phyloP scores from a whole-genome alignment of 495 filamentous ascomycete genomes.

The Xylaria sp. region DNA sequence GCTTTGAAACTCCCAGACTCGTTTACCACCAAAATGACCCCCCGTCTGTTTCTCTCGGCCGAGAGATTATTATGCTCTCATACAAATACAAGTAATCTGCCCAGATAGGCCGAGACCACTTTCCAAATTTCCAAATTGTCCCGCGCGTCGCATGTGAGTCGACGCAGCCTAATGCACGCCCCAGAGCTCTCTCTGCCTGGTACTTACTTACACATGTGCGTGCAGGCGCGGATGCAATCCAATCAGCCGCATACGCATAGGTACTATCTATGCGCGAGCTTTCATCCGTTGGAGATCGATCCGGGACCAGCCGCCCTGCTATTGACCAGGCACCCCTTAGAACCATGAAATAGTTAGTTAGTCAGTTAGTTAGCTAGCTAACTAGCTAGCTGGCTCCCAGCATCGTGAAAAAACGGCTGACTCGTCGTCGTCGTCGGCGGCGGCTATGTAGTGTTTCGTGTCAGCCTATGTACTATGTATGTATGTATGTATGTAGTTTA shows the following conservation, averaged over 20 bases:
- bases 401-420: slow-evolving; percentile 7
- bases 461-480: too few relatives aligned
- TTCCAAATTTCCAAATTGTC: slow-evolving; percentile 9
- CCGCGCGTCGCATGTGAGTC: slow-evolving; percentile 15
- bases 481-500: too few relatives aligned
- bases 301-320: neutral
- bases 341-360: neutral
- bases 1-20: neutral
- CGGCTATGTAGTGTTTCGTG: too few relatives aligned
- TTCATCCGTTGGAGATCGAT: neutral
- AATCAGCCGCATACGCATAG: slow-evolving; percentile 14
- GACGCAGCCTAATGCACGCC: slow-evolving; percentile 13
- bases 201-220: neutral
- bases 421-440: too few relatives aligned
- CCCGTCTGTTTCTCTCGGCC: slow-evolving; percentile 3
- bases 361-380: too few relatives aligned
- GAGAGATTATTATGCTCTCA: slow-evolving; percentile 8
- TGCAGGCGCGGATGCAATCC: slow-evolving; percentile 1
- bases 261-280: neutral
- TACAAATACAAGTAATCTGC: too few relatives aligned
- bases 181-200: neutral
- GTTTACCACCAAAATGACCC: neutral
- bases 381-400: too few relatives aligned
- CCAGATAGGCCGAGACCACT: slow-evolving; percentile 25
- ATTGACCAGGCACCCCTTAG: slow-evolving; percentile 3